phyloP scores from a whole-genome alignment of 2,329 filamentous ascomycete genomes.

The Hypoxylon sp. region DNA sequence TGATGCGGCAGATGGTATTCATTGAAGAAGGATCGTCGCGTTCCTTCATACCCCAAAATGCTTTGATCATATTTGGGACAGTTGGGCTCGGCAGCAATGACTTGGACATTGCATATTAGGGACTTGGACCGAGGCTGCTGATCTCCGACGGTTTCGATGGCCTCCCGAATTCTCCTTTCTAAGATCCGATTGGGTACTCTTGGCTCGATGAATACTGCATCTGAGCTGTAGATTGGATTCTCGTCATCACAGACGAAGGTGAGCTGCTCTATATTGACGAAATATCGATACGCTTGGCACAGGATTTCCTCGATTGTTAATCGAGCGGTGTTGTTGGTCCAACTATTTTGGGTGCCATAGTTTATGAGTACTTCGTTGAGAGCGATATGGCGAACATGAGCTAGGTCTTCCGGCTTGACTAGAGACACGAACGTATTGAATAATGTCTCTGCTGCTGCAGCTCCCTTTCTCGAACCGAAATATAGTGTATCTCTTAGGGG shows the following conservation, averaged over 20 bases:
- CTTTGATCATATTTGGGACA: constrained; percentile 38
- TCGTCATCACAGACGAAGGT: constrained; percentile 62
- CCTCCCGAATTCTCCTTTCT: constrained; percentile 56
- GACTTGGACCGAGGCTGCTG: constrained; percentile 54
- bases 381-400: constrained; percentile 60
- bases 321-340: not conserved
- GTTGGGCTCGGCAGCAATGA: constrained; percentile 46
- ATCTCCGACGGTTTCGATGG: constrained; percentile 55
- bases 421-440: constrained; percentile 63
- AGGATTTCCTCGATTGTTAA: constrained; percentile 51
- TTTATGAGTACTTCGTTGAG: constrained; percentile 63
- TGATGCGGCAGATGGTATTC: constrained; percentile 19
- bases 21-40: constrained; percentile 23
- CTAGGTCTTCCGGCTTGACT: constrained; percentile 60
- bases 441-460: constrained; percentile 63
- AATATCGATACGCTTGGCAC: constrained; percentile 56
- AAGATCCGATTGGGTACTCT: constrained; percentile 56
- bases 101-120: constrained; percentile 59
- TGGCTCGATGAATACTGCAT: constrained; percentile 52
- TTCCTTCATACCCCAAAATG: constrained; percentile 43
- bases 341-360: constrained; percentile 28
- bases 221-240: constrained; percentile 54
- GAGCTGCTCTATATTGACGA: constrained; percentile 61
- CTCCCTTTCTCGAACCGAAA: constrained; percentile 63
- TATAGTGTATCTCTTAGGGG: constrained; percentile 62